Evolutionary conservation across 129 eudicot genomes (phyloP), one percentile per base, ranked within the genome.

Genomic region (Oenanthe sinensis): DNA sequence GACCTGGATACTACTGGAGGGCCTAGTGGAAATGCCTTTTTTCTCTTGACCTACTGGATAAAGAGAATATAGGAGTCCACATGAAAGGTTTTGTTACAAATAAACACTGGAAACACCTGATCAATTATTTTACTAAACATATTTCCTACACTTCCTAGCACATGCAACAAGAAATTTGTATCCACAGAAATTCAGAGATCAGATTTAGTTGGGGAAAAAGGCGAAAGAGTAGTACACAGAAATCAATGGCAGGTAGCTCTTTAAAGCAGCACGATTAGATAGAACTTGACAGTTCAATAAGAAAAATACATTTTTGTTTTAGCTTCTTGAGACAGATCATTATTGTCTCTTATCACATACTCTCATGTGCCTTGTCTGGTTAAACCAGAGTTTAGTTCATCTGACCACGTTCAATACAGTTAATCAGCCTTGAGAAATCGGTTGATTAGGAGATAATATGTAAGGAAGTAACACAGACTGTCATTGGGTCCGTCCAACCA

Each of bases 301-400:
- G 15, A 60, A 60, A 30, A 5, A 30, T 33, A 67, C 7, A 1
- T 67, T 67, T 67, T 26, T 30, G 71, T 65, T 67, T 67, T 67
- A 67, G 20, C 22, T 67, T 67, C 72, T 33, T 67, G 43, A 67
- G 72, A 67, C 72, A 67, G 42, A 17, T 67, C 72, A 67, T 40
- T 67, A 67, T 12, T 67, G 72, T 67, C 20, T 30, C 39, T 1
- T 67, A 22, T 33, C 72, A 33, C 43, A 67, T 30, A 67, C 9
- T 30, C 72, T 67, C 72, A 67, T 30, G 39, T 67, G 72, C 42
- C 72, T 67, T 67, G 72, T 67, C 72, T 67, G 42, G 72, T 30
- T 12, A 28, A 67, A 67, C 37, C 42, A 26, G 14, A 28, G 42
- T 67, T 67, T 33, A 67, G 42, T 30, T 67, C 20, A 67, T 67